Percentiles rank a stretch among this genome's conserved stretches.
These are phyloP conservation scores for Sugiyamaella floridensis DNA, from an alignment of 805 yeast species.

Conservation along the genomic window DNA sequence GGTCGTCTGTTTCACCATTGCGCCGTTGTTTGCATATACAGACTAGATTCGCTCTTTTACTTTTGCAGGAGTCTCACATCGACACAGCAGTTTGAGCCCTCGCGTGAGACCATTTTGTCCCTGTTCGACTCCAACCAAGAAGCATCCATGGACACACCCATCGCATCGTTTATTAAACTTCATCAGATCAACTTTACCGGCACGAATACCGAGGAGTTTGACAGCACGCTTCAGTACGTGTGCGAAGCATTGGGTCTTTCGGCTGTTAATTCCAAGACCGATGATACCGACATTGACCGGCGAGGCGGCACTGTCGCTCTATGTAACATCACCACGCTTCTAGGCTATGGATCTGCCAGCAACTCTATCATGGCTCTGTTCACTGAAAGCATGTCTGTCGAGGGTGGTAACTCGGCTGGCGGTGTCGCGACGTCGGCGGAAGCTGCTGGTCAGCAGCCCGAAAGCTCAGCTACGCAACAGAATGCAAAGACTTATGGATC, in stretches of 20 bases:
- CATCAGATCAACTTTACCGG: conserved; percentile 14
- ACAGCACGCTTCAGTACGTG: background rate
- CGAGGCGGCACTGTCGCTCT: conserved; percentile 17
- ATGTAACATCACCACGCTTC: conserved; percentile 19
- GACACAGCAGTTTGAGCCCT: conserved; percentile 17
- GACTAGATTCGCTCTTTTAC: conserved; percentile 26
- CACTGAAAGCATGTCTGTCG: background rate
- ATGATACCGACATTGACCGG: conserved; percentile 8
- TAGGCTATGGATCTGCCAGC: conserved; percentile 13
- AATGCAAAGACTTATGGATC: background rate
- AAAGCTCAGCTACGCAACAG: background rate
- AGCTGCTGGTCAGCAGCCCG: background rate
- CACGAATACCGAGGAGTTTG: conserved; percentile 2
- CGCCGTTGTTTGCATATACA: conserved; percentile 77
- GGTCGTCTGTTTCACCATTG: conserved; percentile 83
- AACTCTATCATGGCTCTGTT: conserved; percentile 8
- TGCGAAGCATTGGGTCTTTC: background rate
- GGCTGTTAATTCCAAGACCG: background rate
- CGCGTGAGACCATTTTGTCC: conserved; percentile 14
- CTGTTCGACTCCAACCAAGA: conserved; percentile 15
- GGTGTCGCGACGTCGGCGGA: background rate
- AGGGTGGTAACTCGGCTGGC: background rate
- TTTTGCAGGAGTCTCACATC: conserved; percentile 21
- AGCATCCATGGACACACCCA: conserved; percentile 7
- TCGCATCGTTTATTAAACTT: conserved; percentile 11